Evolutionary conservation across 495 filamentous ascomycete species (phyloP).

Genomic region (Tuber melanosporum): DNA sequence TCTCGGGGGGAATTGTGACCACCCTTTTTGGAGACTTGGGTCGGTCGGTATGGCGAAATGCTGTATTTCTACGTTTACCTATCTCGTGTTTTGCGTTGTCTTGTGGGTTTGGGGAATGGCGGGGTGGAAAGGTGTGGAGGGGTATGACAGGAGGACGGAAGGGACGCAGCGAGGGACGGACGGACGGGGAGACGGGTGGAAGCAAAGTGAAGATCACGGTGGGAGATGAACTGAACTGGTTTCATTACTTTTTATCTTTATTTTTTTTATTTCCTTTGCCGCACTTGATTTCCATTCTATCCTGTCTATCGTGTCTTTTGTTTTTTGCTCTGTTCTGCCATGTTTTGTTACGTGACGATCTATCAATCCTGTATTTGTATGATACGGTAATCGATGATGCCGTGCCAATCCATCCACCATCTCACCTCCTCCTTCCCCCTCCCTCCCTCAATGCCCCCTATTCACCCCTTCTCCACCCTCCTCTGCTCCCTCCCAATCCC

Average conservation of each 20-base stretch:
- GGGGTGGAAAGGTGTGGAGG: neutral
- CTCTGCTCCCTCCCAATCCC: neutral
- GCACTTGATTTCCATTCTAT: neutral
- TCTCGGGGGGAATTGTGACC: neutral
- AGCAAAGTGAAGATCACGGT: neutral
- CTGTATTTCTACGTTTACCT: neutral
- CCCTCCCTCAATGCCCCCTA: neutral
- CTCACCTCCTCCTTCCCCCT: neutral
- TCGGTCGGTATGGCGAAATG: conserved; percentile 3
- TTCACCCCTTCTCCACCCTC: neutral
- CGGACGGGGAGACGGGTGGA: neutral
- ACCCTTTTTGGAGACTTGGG: neutral
- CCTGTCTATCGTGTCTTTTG: neutral
- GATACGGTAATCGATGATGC: neutral
- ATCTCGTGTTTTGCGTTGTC: neutral
- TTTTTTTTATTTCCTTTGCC: neutral
- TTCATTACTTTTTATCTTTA: neutral
- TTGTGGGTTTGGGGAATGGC: neutral
- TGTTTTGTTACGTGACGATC: neutral
- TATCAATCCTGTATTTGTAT: neutral
- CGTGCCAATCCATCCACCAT: neutral
- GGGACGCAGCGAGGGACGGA: neutral
- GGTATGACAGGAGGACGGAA: neutral
- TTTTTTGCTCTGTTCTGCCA: neutral
- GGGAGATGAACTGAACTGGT: neutral